A percentile compares a stretch with the other conserved stretches of the same genome.
phyloP scores from a whole-genome alignment of 371 early-diverging fungal species.

The Mucor sp. region DNA sequence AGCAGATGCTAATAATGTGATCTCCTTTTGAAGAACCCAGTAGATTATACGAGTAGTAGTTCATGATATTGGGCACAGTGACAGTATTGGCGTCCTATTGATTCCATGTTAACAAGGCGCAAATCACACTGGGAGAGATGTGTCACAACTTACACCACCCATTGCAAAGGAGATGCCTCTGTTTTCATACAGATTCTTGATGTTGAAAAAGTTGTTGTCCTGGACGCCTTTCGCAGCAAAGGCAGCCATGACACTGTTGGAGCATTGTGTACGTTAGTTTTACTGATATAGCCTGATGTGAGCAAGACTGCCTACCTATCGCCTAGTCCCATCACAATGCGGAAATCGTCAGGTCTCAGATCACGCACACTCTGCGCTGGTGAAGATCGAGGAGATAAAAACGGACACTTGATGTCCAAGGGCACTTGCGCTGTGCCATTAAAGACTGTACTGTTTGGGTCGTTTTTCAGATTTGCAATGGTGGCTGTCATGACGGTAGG shows the following conservation, averaged over 20 bases:
- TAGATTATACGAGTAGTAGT: slow-evolving; percentile 37
- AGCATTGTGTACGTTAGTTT: neutral
- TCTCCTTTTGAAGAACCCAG: slow-evolving; percentile 44
- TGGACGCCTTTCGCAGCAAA: slow-evolving; percentile 57
- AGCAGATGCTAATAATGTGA: slow-evolving; percentile 48
- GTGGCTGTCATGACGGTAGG: slow-evolving; percentile 21
- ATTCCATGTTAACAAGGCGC: neutral
- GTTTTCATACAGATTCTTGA: slow-evolving; percentile 36
- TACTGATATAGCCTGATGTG: neutral
- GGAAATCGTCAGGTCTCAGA: slow-evolving; percentile 64
- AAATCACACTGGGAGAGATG: too few relatives aligned
- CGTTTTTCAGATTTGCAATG: neutral
- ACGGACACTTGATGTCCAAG: slow-evolving; percentile 36
- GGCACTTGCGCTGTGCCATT: slow-evolving; percentile 10
- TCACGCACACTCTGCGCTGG: slow-evolving; percentile 37
- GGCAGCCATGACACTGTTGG: slow-evolving; percentile 63
- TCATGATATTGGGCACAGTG: slow-evolving; percentile 50
- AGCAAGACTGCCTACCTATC: slow-evolving; percentile 44
- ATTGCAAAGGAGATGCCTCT: slow-evolving; percentile 56
- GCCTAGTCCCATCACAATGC: slow-evolving; percentile 63
- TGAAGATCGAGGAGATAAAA: slow-evolving; percentile 26
- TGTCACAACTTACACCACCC: slow-evolving; percentile 46
- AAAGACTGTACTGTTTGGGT: neutral
- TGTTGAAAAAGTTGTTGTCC: slow-evolving; percentile 26
- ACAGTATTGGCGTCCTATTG: slow-evolving; percentile 39